Base-by-base conservation (phyloP, 495 filamentous ascomycete species). In the Friedmanniomyces endolithicus region DNA sequence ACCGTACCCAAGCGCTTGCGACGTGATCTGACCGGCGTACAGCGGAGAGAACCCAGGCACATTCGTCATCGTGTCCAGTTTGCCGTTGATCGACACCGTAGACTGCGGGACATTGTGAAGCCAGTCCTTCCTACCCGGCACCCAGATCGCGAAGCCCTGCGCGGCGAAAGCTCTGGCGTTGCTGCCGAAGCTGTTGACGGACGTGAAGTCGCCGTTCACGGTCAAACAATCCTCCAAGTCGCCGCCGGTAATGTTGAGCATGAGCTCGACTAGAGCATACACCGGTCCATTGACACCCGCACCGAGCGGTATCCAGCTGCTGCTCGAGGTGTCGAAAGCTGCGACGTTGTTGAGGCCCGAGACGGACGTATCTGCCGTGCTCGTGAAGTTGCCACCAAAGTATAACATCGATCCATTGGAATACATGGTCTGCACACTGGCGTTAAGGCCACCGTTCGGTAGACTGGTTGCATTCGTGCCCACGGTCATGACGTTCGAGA, bases 91-190 rank as follows among this genome's bases (percentile, higher is more conserved):
- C 16, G 77, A 70, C 54, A 85, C 78, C 46, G 79, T 74, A n/a
- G 76, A 69, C 39, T 80, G 66, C 44, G 87, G 71, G 39, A 97
- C 71, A 59, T 88, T 90, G 67, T 87, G 80, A 22, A 97, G 71
- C 92, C 92, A 99, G 64, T 94, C 88, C 39, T 80, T 78, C 47
- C 75, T 77, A 6, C 89, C 92, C 20, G 88, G 88, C n/a, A 97
- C 84, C 92, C 92, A 99, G 23, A 96, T 72, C 27, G 86, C 92
- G 64, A 97, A 90, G 0, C 89, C 87, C 47, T 77, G 65, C 1
- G 81, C 84, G 12, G 76, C 61, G 11, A 81, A 68, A n/a, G 78
- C 75, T 19, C 16, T 41, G 11, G 74, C 61, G 58, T 80, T 84
- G 49, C 71, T 72, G 40, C 71, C 81, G 63, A 85, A 88, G 2